Percentiles rank a stretch among this genome's conserved stretches.
phyloP scores from a whole-genome alignment of 805 yeast species.

The Kluyveromyces nonfermentans region DNA sequence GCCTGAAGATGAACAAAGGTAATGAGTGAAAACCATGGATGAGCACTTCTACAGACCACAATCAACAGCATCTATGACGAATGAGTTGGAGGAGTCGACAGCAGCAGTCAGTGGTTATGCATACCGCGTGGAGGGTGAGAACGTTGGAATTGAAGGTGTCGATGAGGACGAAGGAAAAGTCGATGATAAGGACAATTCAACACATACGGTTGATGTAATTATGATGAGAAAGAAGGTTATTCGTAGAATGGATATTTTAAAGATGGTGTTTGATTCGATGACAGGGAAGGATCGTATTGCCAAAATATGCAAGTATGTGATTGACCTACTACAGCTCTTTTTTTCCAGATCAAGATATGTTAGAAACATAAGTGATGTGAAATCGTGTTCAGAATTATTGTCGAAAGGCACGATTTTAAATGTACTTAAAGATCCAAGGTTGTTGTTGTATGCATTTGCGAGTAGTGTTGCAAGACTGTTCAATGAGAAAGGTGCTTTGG shows the following conservation, averaged over 20 bases:
- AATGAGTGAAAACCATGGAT: neutral
- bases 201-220: neutral
- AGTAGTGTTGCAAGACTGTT: conserved; percentile 12
- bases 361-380: conserved; percentile 15
- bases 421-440: conserved; percentile 12
- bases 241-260: conserved; percentile 36
- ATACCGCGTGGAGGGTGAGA: neutral
- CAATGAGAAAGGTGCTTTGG: conserved; percentile 29
- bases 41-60: neutral
- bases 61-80: neutral
- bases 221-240: conserved; percentile 4
- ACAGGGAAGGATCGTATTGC: conserved; percentile 68
- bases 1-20: no score
- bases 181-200: neutral
- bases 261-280: conserved; percentile 43
- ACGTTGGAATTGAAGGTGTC: neutral
- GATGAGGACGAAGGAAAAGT: neutral
- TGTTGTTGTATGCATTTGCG: conserved; percentile 8
- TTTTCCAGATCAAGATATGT: conserved; percentile 28
- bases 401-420: conserved; percentile 8
- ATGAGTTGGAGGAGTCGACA: neutral
- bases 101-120: neutral
- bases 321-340: conserved; percentile 44
- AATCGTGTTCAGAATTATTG: conserved; percentile 17
- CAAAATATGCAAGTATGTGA: conserved; percentile 49